Percentiles rank a stretch among this genome's conserved stretches.
Conservation (phyloP, 805 yeast species). For the Naumovozyma castellii region DNA sequence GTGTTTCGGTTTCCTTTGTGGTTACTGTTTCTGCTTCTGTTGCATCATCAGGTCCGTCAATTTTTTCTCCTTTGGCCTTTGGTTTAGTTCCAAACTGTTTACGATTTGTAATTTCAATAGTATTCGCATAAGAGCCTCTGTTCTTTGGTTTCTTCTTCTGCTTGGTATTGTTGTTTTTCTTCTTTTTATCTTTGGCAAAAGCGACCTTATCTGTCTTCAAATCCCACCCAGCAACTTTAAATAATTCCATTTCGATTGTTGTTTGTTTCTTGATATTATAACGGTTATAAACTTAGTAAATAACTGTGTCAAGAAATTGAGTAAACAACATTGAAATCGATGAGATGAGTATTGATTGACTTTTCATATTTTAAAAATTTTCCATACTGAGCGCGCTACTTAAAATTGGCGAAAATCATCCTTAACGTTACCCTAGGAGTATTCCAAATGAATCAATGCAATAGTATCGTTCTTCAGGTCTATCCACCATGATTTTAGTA, state of each 20-base stretch:
- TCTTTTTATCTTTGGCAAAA: conserved; percentile 31
- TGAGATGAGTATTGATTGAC: background rate
- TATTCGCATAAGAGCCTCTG: background rate
- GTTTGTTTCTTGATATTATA: background rate
- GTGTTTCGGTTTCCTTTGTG: conserved; percentile 1
- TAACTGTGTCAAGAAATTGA: background rate
- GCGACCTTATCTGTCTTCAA: conserved; percentile 46
- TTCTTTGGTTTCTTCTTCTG: conserved; percentile 15
- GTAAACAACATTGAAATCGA: background rate
- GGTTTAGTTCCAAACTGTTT: background rate
- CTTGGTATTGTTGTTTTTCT: conserved; percentile 22
- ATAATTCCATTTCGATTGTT: conserved; percentile 49
- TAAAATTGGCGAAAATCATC: too few relatives aligned
- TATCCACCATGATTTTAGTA: conserved; percentile 16
- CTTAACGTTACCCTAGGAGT: conserved; percentile 11
- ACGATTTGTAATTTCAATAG: background rate
- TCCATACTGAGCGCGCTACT: too few relatives aligned
- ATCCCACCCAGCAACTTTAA: conserved; percentile 79
- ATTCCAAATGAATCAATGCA: conserved; percentile 11
- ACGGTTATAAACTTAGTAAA: too few relatives aligned
- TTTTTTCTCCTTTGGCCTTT: conserved; percentile 2
- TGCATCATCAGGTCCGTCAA: conserved; percentile 1
- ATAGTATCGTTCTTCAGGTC: conserved; percentile 9
- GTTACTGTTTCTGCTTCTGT: conserved; percentile 1
- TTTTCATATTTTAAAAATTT: background rate